Conservation (phyloP, 2,329 filamentous ascomycete genomes). For the Phialophora chinensis region DNA sequence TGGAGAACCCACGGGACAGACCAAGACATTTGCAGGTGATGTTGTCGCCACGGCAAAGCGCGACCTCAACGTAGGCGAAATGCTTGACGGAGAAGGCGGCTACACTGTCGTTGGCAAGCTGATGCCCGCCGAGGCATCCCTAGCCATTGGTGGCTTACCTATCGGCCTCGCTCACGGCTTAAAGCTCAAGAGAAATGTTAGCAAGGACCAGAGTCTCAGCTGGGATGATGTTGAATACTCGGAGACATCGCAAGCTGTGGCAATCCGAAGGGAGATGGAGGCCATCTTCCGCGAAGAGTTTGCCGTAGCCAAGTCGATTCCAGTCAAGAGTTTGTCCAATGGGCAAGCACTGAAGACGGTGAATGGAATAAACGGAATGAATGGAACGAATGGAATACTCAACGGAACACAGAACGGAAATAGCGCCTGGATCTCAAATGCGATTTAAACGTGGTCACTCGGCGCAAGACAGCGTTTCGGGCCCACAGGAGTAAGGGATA, state of each 20-base stretch:
- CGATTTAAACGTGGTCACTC: too few relatives aligned
- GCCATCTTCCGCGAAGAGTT: conserved; percentile 42
- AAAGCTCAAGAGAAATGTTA: conserved; percentile 49
- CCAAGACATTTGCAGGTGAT: conserved; percentile 53
- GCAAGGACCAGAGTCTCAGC: conserved; percentile 51
- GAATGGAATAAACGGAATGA: too few relatives aligned
- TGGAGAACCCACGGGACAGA: conserved; percentile 54
- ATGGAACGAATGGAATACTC: too few relatives aligned
- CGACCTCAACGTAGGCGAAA: conserved; percentile 53
- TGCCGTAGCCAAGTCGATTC: too few relatives aligned
- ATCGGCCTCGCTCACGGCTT: conserved; percentile 54
- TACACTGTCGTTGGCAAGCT: conserved; percentile 56
- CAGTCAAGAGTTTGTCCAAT: too few relatives aligned
- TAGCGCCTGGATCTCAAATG: too few relatives aligned
- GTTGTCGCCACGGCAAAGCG: conserved; percentile 57
- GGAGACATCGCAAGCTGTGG: conserved; percentile 48
- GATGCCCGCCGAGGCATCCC: conserved; percentile 49
- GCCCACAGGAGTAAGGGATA: too few relatives aligned
- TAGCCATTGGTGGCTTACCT: conserved; percentile 51
- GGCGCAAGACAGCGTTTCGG: too few relatives aligned
- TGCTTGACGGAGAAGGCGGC: conserved; percentile 54
- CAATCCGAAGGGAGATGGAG: conserved; percentile 54
- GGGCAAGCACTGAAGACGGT: too few relatives aligned
- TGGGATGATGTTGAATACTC: conserved; percentile 56
- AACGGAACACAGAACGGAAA: too few relatives aligned